A percentile compares a stretch with the other conserved stretches of the same genome.
Conservation (phyloP, 2,329 filamentous ascomycete genomes). For the Paracoccidioides lutzii region DNA sequence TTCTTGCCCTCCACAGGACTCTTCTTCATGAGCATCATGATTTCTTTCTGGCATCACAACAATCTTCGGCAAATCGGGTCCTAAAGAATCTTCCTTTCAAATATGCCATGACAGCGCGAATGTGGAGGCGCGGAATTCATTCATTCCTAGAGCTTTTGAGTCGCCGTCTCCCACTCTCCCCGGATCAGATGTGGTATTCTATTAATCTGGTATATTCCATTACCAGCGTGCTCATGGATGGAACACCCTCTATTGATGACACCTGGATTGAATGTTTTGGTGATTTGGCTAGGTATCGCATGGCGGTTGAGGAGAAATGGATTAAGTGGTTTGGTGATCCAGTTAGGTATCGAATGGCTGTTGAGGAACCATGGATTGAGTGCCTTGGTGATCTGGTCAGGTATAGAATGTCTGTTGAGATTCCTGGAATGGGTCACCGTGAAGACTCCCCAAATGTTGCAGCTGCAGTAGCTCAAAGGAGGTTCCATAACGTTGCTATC, state of each 20-base stretch:
- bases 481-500: slow-evolving; percentile 78
- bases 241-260: slow-evolving; percentile 66
- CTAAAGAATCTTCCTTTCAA: slow-evolving; percentile 59
- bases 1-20: slow-evolving; percentile 71
- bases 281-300: too few relatives aligned
- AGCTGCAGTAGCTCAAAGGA: slow-evolving; percentile 58
- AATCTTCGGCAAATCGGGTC: slow-evolving; percentile 60
- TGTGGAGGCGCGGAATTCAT: slow-evolving; percentile 92
- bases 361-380: slow-evolving; percentile 24
- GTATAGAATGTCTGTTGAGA: slow-evolving; percentile 86
- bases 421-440: slow-evolving; percentile 59
- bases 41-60: slow-evolving; percentile 76
- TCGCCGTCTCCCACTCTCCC: slow-evolving; percentile 57
- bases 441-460: slow-evolving; percentile 74
- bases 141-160: slow-evolving; percentile 66
- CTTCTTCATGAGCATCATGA: slow-evolving; percentile 72
- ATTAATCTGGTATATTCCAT: slow-evolving; percentile 83
- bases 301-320: too few relatives aligned
- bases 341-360: too few relatives aligned
- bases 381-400: slow-evolving; percentile 76
- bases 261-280: slow-evolving; percentile 58
- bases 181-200: slow-evolving; percentile 84
- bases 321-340: too few relatives aligned
- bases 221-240: slow-evolving; percentile 78
- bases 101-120: slow-evolving; percentile 80